These are phyloP conservation scores for Ascobolus immersus DNA, from an alignment of 495 filamentous ascomycete species.

Conservation along the genomic window DNA sequence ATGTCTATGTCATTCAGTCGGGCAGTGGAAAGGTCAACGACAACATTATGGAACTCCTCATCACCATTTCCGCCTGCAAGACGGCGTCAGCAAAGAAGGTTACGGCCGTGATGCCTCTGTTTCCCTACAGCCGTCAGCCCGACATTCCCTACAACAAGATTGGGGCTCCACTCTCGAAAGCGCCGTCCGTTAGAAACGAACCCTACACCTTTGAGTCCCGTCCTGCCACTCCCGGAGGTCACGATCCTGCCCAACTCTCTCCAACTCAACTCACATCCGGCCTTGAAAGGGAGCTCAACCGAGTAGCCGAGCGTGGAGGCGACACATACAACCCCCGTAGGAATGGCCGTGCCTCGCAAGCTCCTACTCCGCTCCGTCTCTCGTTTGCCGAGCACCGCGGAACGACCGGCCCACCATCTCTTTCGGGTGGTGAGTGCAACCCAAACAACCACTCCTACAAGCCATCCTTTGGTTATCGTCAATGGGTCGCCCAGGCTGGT, in stretches of 20 bases:
- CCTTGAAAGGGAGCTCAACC: slow-evolving; percentile 36
- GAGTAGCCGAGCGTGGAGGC: slow-evolving; percentile 6
- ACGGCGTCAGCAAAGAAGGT: slow-evolving; percentile 77
- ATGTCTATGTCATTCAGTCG: slow-evolving; percentile 91
- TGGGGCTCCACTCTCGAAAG: slow-evolving; percentile 61
- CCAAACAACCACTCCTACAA: slow-evolving; percentile 32
- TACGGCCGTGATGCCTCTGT: slow-evolving; percentile 81
- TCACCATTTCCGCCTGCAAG: slow-evolving; percentile 91
- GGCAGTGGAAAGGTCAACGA: slow-evolving; percentile 78
- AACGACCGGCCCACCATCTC: slow-evolving; percentile 20
- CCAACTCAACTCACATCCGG: slow-evolving; percentile 30
- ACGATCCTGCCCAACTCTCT: slow-evolving; percentile 28
- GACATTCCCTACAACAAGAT: slow-evolving; percentile 89
- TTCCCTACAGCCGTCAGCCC: slow-evolving; percentile 85
- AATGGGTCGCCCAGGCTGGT: slow-evolving; percentile 95
- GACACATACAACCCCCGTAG: slow-evolving; percentile 5
- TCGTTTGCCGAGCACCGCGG: slow-evolving; percentile 5
- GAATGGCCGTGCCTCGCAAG: slow-evolving; percentile 5
- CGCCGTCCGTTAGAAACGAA: slow-evolving; percentile 20
- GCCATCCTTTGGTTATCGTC: slow-evolving; percentile 73
- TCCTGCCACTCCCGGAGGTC: slow-evolving; percentile 56
- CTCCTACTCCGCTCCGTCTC: background rate
- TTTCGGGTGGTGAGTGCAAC: slow-evolving; percentile 13
- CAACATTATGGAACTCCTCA: slow-evolving; percentile 81
- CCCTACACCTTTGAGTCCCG: slow-evolving; percentile 78